Evolutionary conservation across 805 yeast genomes (phyloP).

Genomic region (Spathaspora boniae): DNA sequence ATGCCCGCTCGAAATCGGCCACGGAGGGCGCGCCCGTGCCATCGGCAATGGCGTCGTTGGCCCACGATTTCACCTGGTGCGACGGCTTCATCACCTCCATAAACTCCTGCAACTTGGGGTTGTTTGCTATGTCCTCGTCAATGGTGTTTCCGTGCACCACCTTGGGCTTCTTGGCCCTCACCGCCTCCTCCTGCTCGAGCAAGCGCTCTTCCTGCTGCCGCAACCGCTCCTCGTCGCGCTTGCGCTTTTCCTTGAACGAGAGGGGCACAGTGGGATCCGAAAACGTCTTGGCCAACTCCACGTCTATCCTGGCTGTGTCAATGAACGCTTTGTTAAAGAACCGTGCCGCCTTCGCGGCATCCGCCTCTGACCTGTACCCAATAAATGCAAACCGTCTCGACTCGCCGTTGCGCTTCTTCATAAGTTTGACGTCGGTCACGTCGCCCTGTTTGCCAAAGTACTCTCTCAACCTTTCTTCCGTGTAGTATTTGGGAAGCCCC

Average conservation of each 20-base stretch:
- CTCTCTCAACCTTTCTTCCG: constrained; percentile 66
- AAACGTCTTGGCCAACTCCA: constrained; percentile 78
- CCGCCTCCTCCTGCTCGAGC: constrained; percentile 32
- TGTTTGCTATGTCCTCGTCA: constrained; percentile 58
- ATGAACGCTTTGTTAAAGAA: constrained; percentile 77
- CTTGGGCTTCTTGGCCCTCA: constrained; percentile 38
- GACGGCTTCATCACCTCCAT: constrained; percentile 81
- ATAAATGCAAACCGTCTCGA: constrained; percentile 92
- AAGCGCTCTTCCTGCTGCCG: constrained; percentile 41
- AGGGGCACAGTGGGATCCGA: constrained; percentile 79
- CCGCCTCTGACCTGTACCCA: constrained; percentile 71
- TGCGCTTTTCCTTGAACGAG: constrained; percentile 43
- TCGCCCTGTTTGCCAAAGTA: constrained; percentile 61
- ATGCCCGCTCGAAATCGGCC: constrained; percentile 42
- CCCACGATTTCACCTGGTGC: constrained; percentile 70
- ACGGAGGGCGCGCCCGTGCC: constrained; percentile 45
- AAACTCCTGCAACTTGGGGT: constrained; percentile 74
- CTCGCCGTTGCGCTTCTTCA: constrained; percentile 78
- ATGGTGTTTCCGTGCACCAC: constrained; percentile 33
- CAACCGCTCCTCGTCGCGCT: constrained; percentile 44
- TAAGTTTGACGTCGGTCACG: constrained; percentile 85
- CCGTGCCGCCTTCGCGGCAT: constrained; percentile 74
- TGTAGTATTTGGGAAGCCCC: constrained; percentile 75
- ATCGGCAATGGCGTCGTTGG: constrained; percentile 53
- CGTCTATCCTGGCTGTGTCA: constrained; percentile 77